These are phyloP conservation scores for Tephrocybe sp. DNA, from an alignment of 768 basidiomycete species.

Conservation along the genomic window DNA sequence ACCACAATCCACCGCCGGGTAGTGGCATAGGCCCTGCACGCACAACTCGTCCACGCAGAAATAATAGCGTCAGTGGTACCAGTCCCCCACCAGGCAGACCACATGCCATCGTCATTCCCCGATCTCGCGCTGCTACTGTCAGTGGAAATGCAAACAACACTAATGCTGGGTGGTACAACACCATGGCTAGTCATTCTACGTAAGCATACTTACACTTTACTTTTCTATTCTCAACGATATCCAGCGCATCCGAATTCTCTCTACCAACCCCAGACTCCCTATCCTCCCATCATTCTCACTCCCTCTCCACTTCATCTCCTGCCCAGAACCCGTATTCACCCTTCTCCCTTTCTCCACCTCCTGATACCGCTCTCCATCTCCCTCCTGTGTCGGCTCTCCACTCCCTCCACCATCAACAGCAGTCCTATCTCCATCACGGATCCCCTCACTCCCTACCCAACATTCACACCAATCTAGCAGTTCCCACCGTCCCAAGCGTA, in stretches of 20 bases:
- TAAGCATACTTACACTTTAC: slow-evolving; percentile 14
- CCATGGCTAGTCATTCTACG: slow-evolving; percentile 23
- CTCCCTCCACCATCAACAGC: slow-evolving; percentile 12
- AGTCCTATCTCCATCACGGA: slow-evolving; percentile 5
- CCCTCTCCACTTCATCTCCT: slow-evolving; percentile 27
- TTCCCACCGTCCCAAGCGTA: slow-evolving; percentile 3
- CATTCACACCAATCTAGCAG: slow-evolving; percentile 16
- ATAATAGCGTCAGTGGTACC: slow-evolving; percentile 57
- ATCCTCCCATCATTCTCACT: slow-evolving; percentile 26
- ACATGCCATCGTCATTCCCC: slow-evolving; percentile 68
- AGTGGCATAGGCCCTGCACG: slow-evolving; percentile 49
- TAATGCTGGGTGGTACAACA: slow-evolving; percentile 26
- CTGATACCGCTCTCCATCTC: slow-evolving; percentile 18
- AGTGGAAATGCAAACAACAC: slow-evolving; percentile 15
- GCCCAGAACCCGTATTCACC: slow-evolving; percentile 23
- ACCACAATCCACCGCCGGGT: slow-evolving; percentile 4
- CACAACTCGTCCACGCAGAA: slow-evolving; percentile 53
- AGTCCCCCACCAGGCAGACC: slow-evolving; percentile 53
- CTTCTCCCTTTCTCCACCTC: slow-evolving; percentile 26
- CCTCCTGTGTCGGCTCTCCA: slow-evolving; percentile 20
- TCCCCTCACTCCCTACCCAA: slow-evolving; percentile 15
- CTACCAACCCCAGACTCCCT: slow-evolving; percentile 42
- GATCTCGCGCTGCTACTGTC: slow-evolving; percentile 23
- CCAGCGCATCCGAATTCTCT: slow-evolving; percentile 28
- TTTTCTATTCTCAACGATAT: not conserved